Conservation (phyloP, 2,329 filamentous ascomycete genomes). For the Alternaria arbusti region DNA sequence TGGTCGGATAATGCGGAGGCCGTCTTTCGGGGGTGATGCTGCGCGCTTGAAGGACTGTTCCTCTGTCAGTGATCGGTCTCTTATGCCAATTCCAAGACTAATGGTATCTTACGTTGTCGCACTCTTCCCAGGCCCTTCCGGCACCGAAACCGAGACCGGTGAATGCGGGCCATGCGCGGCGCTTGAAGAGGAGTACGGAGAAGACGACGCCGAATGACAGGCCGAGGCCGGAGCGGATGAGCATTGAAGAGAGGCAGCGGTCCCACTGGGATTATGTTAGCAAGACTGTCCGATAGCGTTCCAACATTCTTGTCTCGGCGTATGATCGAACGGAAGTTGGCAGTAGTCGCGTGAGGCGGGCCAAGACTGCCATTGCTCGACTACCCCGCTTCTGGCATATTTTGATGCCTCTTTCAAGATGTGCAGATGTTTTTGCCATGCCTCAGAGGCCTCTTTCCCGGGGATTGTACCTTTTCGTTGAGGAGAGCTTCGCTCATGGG, state of each 20-base stretch:
- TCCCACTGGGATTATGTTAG: slow-evolving; percentile 77
- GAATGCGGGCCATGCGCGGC: slow-evolving; percentile 96
- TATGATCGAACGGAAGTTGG: background rate
- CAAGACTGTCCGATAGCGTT: slow-evolving; percentile 4
- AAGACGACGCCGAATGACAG: slow-evolving; percentile 98
- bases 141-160: slow-evolving; percentile 94
- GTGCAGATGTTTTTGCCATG: background rate
- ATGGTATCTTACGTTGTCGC: slow-evolving; percentile 69
- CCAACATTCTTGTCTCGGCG: slow-evolving; percentile 2
- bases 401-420: background rate
- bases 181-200: slow-evolving; percentile 97
- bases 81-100: slow-evolving; percentile 26
- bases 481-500: slow-evolving; percentile 97
- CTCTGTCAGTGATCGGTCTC: slow-evolving; percentile 8
- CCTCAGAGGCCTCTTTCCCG: background rate
- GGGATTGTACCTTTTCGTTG: slow-evolving; percentile 87
- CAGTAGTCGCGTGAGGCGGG: slow-evolving; percentile 18
- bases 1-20: slow-evolving; percentile 56
- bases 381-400: background rate
- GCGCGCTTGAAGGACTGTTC: slow-evolving; percentile 60
- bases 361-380: background rate
- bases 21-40: slow-evolving; percentile 55
- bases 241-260: slow-evolving; percentile 93
- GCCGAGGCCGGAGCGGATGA: slow-evolving; percentile 95
- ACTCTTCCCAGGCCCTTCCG: slow-evolving; percentile 97